Evolutionary conservation across 495 filamentous ascomycete genomes (phyloP).

Genomic region (Xylaria telfairii): DNA sequence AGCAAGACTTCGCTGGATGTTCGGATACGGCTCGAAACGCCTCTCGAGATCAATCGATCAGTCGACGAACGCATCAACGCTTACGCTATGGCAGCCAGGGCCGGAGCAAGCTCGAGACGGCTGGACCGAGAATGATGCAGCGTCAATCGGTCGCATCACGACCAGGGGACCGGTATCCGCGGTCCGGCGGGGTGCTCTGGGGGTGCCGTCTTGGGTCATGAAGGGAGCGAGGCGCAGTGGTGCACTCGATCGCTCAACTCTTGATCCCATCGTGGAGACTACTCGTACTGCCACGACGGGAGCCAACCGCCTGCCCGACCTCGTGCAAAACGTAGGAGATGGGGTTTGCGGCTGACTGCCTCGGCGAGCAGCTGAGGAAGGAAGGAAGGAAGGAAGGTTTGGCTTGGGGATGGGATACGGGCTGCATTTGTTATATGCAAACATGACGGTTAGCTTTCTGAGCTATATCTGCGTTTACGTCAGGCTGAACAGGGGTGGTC

Average conservation of each 20-base stretch:
- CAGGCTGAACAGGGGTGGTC: constrained; percentile 14
- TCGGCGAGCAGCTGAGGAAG: constrained; percentile 18
- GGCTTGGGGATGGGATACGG: neutral
- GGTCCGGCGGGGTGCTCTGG: constrained; percentile 20
- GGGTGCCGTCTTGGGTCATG: constrained; percentile 24
- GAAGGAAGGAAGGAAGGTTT: too few species aligned
- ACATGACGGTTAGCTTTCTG: constrained; percentile 2
- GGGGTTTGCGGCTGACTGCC: constrained; percentile 27
- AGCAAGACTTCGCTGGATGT: neutral
- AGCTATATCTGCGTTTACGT: constrained; percentile 5
- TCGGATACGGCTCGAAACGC: constrained; percentile 21
- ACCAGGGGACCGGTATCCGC: constrained; percentile 19
- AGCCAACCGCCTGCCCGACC: constrained; percentile 29
- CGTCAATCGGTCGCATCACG: constrained; percentile 18
- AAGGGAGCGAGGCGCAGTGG: constrained; percentile 25
- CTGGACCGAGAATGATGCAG: constrained; percentile 8
- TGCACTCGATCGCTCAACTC: constrained; percentile 25
- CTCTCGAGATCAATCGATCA: constrained; percentile 27
- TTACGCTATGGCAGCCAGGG: constrained; percentile 8
- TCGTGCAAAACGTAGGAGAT: constrained; percentile 16
- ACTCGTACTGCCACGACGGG: constrained; percentile 21
- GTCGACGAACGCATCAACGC: constrained; percentile 18
- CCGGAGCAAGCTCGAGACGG: constrained; percentile 22
- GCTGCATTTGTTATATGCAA: constrained; percentile 10
- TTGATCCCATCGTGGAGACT: constrained; percentile 22